phyloP scores from a whole-genome alignment of 805 yeast genomes.

The Yamadazyma tumulicola region DNA sequence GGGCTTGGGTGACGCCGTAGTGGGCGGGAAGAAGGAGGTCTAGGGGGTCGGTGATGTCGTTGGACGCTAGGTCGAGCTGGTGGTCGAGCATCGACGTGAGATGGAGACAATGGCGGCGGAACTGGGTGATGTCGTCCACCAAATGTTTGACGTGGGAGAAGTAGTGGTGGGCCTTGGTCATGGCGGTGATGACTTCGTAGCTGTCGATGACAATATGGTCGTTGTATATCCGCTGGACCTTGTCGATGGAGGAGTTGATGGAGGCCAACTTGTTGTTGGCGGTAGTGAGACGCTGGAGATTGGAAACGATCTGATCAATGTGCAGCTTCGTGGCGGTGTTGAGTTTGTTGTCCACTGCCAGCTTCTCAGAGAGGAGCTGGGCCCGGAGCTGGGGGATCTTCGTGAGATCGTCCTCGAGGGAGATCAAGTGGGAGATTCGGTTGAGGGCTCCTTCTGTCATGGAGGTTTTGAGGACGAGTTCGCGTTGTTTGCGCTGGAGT shows the following conservation, averaged over 20 bases:
- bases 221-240: constrained; percentile 49
- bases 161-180: constrained; percentile 67
- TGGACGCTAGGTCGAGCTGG: constrained; percentile 31
- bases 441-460: constrained; percentile 43
- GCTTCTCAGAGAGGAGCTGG: constrained; percentile 65
- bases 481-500: too few species aligned
- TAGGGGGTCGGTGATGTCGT: constrained; percentile 39
- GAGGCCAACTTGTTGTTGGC: constrained; percentile 31
- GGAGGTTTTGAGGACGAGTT: background rate
- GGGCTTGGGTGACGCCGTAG: constrained; percentile 60
- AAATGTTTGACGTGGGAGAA: constrained; percentile 67
- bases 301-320: constrained; percentile 51
- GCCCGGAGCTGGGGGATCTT: constrained; percentile 51
- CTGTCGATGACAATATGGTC: constrained; percentile 59
- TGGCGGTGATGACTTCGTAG: constrained; percentile 64
- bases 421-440: constrained; percentile 36
- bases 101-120: constrained; percentile 47
- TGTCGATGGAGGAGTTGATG: constrained; percentile 37
- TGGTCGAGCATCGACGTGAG: constrained; percentile 52
- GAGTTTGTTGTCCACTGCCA: constrained; percentile 71
- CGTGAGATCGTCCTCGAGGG: constrained; percentile 51
- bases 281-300: constrained; percentile 50
- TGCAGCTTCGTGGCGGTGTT: constrained; percentile 66
- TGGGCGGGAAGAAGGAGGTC: constrained; percentile 65
- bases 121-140: constrained; percentile 56